Conservation (phyloP, 2,329 filamentous ascomycete species). For the Aspergillus flavus region DNA sequence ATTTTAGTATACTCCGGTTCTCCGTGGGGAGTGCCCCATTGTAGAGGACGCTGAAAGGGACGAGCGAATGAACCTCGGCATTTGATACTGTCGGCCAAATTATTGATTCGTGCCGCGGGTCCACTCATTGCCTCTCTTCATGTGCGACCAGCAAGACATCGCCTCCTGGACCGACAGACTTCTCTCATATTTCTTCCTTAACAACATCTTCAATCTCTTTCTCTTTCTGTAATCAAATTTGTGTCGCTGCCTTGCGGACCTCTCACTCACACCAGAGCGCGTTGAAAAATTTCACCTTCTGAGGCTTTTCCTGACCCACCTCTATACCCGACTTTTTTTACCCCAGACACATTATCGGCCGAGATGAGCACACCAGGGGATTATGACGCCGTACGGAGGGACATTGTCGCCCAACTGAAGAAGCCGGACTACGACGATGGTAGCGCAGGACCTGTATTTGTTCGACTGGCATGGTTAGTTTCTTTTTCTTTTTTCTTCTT, state of each 20-base stretch:
- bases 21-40: constrained; percentile 1
- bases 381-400: constrained; percentile 55
- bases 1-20: constrained; percentile 1
- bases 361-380: constrained; percentile 42
- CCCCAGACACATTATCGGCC: constrained; percentile 27
- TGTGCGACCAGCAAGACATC: constrained; percentile 30
- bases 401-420: constrained; percentile 56
- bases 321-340: constrained; percentile 10
- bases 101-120: constrained; percentile 32
- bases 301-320: constrained; percentile 6
- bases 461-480: constrained; percentile 63
- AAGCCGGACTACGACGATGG: constrained; percentile 68
- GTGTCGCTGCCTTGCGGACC: background rate
- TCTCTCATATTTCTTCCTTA: constrained; percentile 9
- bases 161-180: constrained; percentile 12
- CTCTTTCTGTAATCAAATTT: background rate
- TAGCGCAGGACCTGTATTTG: constrained; percentile 64
- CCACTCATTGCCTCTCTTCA: constrained; percentile 32
- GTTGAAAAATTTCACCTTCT: background rate
- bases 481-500: background rate
- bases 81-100: constrained; percentile 23
- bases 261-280: background rate
- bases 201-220: constrained; percentile 9
- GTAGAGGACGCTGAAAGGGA: constrained; percentile 1
- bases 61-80: constrained; percentile 33